Conservation (phyloP, 2,329 filamentous ascomycete species). For the Nothophaeocryptopus gaeumannii region DNA sequence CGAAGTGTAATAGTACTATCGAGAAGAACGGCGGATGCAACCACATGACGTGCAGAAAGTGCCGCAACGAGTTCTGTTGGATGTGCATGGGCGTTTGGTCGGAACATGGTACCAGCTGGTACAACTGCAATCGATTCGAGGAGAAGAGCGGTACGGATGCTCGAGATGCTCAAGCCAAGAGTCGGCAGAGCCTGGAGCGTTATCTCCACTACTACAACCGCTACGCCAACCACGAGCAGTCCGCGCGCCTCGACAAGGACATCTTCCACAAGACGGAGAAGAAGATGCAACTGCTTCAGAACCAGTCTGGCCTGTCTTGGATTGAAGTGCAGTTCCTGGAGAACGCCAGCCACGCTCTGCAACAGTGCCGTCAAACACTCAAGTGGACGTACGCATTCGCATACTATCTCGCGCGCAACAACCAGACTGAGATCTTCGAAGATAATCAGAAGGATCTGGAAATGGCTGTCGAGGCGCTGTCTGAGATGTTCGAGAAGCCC, state of each 20-base stretch:
- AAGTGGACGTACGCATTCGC: slow-evolving; percentile 99
- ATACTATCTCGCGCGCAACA: slow-evolving; percentile 94
- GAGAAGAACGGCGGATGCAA: slow-evolving; percentile 99
- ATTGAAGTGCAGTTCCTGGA: slow-evolving; percentile 98
- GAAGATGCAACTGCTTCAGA: slow-evolving; percentile 97
- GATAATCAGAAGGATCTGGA: slow-evolving; percentile 98
- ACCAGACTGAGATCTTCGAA: slow-evolving; percentile 94
- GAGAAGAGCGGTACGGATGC: slow-evolving; percentile 92
- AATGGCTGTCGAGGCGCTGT: slow-evolving; percentile 92
- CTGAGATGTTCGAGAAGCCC: slow-evolving; percentile 99
- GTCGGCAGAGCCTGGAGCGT: slow-evolving; percentile 84
- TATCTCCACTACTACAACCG: slow-evolving; percentile 99
- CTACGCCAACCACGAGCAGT: slow-evolving; percentile 98
- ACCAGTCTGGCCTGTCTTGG: slow-evolving; percentile 93
- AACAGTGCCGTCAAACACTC: slow-evolving; percentile 94
- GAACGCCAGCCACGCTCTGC: slow-evolving; percentile 85
- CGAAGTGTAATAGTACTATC: slow-evolving; percentile 92
- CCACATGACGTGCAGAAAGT: slow-evolving; percentile 96
- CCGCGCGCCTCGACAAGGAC: slow-evolving; percentile 92
- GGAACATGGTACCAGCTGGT: slow-evolving; percentile 98
- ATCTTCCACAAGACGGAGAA: slow-evolving; percentile 95
- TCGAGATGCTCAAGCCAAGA: slow-evolving; percentile 86
- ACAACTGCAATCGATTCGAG: slow-evolving; percentile 97
- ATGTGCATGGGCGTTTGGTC: slow-evolving; percentile 99
- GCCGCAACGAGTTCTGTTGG: slow-evolving; percentile 97